phyloP scores from a whole-genome alignment of 2,329 filamentous ascomycete species.

The Zalaria sp. region DNA sequence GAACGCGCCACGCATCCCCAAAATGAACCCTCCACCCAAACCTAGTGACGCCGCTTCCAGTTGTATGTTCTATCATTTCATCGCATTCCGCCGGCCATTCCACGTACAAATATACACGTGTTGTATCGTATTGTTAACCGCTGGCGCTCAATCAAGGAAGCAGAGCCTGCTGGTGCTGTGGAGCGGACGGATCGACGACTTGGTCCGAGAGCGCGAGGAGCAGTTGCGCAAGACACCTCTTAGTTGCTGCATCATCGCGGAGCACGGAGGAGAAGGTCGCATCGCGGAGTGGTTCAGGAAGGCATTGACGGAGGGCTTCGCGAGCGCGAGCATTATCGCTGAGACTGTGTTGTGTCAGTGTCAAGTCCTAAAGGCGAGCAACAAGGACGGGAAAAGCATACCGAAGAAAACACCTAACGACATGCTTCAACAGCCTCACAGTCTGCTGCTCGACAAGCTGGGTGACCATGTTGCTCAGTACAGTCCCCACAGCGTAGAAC shows the following conservation, averaged over 20 bases:
- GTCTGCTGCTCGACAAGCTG: constrained; percentile 97
- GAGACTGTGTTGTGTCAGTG: constrained; percentile 40
- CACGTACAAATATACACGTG: too few relatives aligned
- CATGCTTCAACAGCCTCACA: constrained; percentile 87
- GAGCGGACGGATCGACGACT: constrained; percentile 10
- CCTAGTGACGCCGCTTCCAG: too few relatives aligned
- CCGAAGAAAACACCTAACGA: constrained; percentile 93
- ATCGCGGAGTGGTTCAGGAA: constrained; percentile 95
- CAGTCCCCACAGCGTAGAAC: constrained; percentile 95
- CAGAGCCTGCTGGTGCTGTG: constrained; percentile 2
- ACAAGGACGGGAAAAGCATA: constrained; percentile 29
- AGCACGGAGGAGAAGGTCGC: constrained; percentile 94
- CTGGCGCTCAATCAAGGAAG: not conserved
- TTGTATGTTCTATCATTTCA: too few relatives aligned
- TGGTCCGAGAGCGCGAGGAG: constrained; percentile 85
- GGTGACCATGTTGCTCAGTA: constrained; percentile 96
- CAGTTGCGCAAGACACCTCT: constrained; percentile 92
- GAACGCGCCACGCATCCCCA: too few relatives aligned
- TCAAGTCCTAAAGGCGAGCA: not conserved
- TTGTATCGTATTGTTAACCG: too few relatives aligned
- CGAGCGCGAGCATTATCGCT: constrained; percentile 93
- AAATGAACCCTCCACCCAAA: too few relatives aligned
- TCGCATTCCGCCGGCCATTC: too few relatives aligned
- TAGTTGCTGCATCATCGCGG: constrained; percentile 91
- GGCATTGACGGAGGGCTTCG: constrained; percentile 86